These are phyloP conservation scores for Gracilaria gracilis DNA, from an alignment of 23 red algal species.

Conservation along the genomic window DNA sequence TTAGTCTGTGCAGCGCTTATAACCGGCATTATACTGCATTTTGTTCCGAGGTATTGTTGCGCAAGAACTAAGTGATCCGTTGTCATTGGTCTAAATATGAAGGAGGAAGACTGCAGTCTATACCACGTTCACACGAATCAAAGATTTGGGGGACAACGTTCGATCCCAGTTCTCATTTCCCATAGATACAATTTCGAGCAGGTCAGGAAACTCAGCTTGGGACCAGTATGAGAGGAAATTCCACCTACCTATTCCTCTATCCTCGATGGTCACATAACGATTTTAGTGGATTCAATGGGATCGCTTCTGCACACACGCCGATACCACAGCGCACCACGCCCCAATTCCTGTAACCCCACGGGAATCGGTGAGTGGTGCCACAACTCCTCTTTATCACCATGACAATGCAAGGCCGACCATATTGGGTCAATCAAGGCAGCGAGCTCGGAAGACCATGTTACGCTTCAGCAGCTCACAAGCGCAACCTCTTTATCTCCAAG, in stretches of 20 bases:
- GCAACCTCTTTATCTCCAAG: neutral
- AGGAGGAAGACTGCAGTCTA: constrained; percentile 22
- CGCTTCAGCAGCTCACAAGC: constrained; percentile 15
- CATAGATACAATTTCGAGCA: constrained; percentile 14
- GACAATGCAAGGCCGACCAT: constrained; percentile 1
- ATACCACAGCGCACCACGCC: neutral
- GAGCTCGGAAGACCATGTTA: constrained; percentile 13
- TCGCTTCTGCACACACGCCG: neutral
- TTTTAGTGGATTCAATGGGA: neutral
- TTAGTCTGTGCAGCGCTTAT: constrained; percentile 57
- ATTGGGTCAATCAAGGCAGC: neutral
- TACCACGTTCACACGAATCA: constrained; percentile 32
- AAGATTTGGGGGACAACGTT: constrained; percentile 41
- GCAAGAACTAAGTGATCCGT: constrained; percentile 36
- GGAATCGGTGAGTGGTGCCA: constrained; percentile 16
- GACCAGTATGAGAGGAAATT: neutral
- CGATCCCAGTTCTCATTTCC: constrained; percentile 41
- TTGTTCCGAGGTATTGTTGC: constrained; percentile 47
- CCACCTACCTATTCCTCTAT: neutral
- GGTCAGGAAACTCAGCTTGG: neutral
- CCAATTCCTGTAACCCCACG: neutral
- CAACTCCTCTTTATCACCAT: neutral
- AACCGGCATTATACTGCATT: constrained; percentile 69
- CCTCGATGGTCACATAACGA: neutral
- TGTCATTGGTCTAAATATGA: constrained; percentile 59